Evolutionary conservation across 805 yeast species (phyloP), one percentile per base, ranked within the genome.

Genomic region (Cyberlindnera subsufficiens): DNA sequence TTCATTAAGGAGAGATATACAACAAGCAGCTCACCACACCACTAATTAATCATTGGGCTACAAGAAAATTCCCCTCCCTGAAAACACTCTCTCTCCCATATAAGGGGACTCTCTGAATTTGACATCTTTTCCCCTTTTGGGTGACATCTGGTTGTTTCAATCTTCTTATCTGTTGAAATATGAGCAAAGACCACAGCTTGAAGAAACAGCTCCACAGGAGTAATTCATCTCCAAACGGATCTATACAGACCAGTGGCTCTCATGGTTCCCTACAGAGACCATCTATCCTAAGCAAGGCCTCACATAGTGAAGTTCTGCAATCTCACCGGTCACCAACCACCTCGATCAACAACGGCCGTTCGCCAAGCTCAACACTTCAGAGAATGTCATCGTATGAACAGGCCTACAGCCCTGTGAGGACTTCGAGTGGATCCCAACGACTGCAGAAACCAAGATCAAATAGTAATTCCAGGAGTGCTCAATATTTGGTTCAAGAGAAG

Each of bases 401-500:
- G 22, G 32, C 48, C 3, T 54, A 54, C 36, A 50, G 59, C 1
- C 58, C 60, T 1, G 54, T 38, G 2, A 55, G 62, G 51, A 52
- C 60, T 0, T 52, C 56, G 3, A 52, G 60, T 1, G 48, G 42
- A 9, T 45, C 60, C 1, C 38, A 40, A 14, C 39, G 60, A 22
- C 32, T 43, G 14, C 17, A 40, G 6, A 54, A 50, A 15, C 43
- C 52, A n/a, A 44, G 62, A 36, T 41, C 50, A 11, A 44, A 49
- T 38, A 45, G 56, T 7, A 49, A 50, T 3, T 32, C 49, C 30
- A 56, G 54, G 37, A 64, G 59, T 38, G 62, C 63, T 38, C 58
- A 60, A 1, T 31, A 38, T 22, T 2, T 22, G 31, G 46, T 80
- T 3, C 90, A 84, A 54, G 93, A 86, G 56, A 72, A 72, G 52